A percentile compares a stretch with the other conserved stretches of the same genome.
Evolutionary conservation across 2,329 filamentous ascomycete species (phyloP).

Genomic region (Colletotrichum sp.): DNA sequence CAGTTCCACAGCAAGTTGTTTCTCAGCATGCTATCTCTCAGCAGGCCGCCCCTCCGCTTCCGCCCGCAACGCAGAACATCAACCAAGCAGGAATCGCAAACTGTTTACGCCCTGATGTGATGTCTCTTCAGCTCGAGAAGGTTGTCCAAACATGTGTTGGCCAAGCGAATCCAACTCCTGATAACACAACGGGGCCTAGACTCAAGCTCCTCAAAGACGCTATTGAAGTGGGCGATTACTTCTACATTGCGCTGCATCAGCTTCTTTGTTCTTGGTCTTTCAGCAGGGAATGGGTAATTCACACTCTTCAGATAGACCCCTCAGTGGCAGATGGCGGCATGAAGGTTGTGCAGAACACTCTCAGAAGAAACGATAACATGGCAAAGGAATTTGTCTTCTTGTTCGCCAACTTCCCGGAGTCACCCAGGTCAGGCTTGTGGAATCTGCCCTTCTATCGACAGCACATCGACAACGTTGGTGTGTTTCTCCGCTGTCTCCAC

Average conservation of each 20-base stretch:
- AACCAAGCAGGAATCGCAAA: neutral
- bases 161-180: neutral
- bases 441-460: slow-evolving; percentile 20
- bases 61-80: neutral
- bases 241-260: slow-evolving; percentile 72
- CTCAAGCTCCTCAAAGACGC: slow-evolving; percentile 62
- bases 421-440: slow-evolving; percentile 7
- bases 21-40: neutral
- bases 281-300: slow-evolving; percentile 37
- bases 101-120: neutral
- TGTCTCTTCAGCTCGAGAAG: neutral
- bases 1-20: neutral
- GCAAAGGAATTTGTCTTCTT: slow-evolving; percentile 30
- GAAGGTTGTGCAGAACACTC: slow-evolving; percentile 34
- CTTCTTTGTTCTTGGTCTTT: slow-evolving; percentile 63
- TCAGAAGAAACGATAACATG: slow-evolving; percentile 42
- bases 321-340: slow-evolving; percentile 37
- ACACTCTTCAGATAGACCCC: neutral
- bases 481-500: slow-evolving; percentile 49
- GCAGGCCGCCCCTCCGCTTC: neutral
- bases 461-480: slow-evolving; percentile 39
- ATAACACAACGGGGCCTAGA: slow-evolving; percentile 37
- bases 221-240: slow-evolving; percentile 58
- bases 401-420: slow-evolving; percentile 41
- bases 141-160: neutral